phyloP scores from a whole-genome alignment of 805 yeast genomes.

The Candida chauliodis region DNA sequence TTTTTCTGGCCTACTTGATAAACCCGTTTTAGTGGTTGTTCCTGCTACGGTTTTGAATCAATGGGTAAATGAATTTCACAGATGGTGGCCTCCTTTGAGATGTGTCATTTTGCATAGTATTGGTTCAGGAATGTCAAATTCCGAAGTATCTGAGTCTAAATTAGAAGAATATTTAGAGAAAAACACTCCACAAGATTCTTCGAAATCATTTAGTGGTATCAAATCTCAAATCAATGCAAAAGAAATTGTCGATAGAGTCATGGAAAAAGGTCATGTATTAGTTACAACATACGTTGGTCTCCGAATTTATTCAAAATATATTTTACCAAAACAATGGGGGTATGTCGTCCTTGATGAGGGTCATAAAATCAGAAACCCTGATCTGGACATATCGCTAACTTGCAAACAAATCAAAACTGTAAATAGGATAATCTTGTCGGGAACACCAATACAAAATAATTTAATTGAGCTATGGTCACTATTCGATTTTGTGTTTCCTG shows the following conservation, averaged over 20 bases:
- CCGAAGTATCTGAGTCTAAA: constrained; percentile 37
- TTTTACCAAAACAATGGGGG: constrained; percentile 78
- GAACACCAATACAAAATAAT: constrained; percentile 96
- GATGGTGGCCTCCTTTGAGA: constrained; percentile 97
- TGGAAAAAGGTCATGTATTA: constrained; percentile 72
- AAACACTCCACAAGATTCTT: constrained; percentile 30
- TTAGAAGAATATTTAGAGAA: constrained; percentile 50
- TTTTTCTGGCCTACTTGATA: constrained; percentile 67
- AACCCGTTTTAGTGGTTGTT: constrained; percentile 84
- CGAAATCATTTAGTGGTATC: constrained; percentile 22
- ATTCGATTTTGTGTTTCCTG: constrained; percentile 94
- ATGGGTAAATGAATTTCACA: constrained; percentile 95
- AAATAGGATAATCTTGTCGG: constrained; percentile 85
- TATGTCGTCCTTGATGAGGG: constrained; percentile 94
- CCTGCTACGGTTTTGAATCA: constrained; percentile 96
- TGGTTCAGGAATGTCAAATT: constrained; percentile 72
- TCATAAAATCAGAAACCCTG: constrained; percentile 93
- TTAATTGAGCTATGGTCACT: constrained; percentile 89
- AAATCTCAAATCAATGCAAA: constrained; percentile 38
- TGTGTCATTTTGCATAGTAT: constrained; percentile 86
- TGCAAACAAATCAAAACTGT: constrained; percentile 82
- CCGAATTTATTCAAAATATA: constrained; percentile 57
- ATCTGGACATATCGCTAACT: constrained; percentile 77
- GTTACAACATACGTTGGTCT: constrained; percentile 92
- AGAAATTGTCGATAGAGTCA: constrained; percentile 53